A percentile compares a stretch with the other conserved stretches of the same genome.
Conservation (phyloP, 352 stramenopile genomes). For the Plasmopara muralis region DNA sequence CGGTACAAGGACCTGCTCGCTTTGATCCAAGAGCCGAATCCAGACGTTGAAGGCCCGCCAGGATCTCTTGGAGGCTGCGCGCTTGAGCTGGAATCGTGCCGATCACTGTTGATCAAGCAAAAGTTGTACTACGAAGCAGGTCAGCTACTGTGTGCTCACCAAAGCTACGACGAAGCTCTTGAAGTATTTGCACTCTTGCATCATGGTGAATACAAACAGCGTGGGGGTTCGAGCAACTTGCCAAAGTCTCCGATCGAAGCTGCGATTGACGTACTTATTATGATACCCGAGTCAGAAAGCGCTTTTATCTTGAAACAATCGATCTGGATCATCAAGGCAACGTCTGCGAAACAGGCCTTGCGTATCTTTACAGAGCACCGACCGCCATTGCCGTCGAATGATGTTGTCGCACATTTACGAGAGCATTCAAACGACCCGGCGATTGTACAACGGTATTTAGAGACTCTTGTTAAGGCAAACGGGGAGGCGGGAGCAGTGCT, state of each 20-base stretch:
- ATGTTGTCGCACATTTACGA: slow-evolving; percentile 72
- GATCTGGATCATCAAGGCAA: slow-evolving; percentile 79
- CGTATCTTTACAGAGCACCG: slow-evolving; percentile 80
- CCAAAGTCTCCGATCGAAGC: slow-evolving; percentile 86
- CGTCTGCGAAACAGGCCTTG: slow-evolving; percentile 62
- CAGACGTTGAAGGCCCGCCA: slow-evolving; percentile 33
- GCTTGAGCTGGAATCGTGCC: slow-evolving; percentile 60
- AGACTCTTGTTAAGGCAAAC: slow-evolving; percentile 66
- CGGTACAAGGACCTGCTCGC: slow-evolving; percentile 71
- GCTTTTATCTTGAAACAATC: slow-evolving; percentile 86
- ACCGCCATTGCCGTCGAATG: slow-evolving; percentile 59
- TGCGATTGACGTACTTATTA: slow-evolving; percentile 83
- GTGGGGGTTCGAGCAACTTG: slow-evolving; percentile 43
- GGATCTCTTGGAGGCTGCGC: slow-evolving; percentile 38
- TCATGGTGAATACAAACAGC: slow-evolving; percentile 77
- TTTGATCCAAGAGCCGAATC: slow-evolving; percentile 67
- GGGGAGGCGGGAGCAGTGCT: slow-evolving; percentile 20
- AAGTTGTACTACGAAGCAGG: slow-evolving; percentile 80
- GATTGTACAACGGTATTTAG: slow-evolving; percentile 76
- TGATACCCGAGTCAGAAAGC: slow-evolving; percentile 64
- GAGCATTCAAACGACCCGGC: slow-evolving; percentile 63
- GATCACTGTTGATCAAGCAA: slow-evolving; percentile 57
- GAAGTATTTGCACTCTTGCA: slow-evolving; percentile 81
- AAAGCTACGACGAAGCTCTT: slow-evolving; percentile 62
- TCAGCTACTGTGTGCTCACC: slow-evolving; percentile 58